A percentile compares a stretch with the other conserved stretches of the same genome.
Evolutionary conservation across 495 filamentous ascomycete species (phyloP).

Genomic region (Hyaloscypha finlandica): DNA sequence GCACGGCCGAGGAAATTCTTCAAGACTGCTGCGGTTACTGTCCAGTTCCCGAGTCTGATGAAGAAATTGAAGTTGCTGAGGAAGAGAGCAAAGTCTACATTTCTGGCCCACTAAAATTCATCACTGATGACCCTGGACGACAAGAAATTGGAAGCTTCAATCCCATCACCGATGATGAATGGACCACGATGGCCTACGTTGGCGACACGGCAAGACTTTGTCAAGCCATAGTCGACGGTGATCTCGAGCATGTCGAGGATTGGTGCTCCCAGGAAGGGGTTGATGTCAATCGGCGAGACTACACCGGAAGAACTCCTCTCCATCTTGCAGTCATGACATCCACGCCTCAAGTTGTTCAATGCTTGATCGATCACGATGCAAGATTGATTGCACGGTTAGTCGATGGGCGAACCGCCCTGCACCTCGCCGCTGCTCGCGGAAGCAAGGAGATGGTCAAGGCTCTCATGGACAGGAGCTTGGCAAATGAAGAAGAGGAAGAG

Average conservation of each 20-base stretch:
- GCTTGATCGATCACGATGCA: conserved; percentile 70
- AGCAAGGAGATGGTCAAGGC: conserved; percentile 66
- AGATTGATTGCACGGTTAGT: conserved; percentile 69
- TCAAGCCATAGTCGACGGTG: conserved; percentile 71
- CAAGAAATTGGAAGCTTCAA: conserved; percentile 75
- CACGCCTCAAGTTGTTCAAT: conserved; percentile 67
- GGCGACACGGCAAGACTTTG: conserved; percentile 71
- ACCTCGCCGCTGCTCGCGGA: conserved; percentile 72
- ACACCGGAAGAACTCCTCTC: conserved; percentile 78
- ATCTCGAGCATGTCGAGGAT: conserved; percentile 64
- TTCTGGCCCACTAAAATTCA: conserved; percentile 67
- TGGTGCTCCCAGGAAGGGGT: conserved; percentile 63
- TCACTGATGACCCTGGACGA: conserved; percentile 77
- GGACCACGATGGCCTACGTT: conserved; percentile 79
- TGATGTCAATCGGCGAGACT: conserved; percentile 53
- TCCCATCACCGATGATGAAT: conserved; percentile 77
- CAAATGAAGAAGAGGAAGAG: conserved; percentile 68
- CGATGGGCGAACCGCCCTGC: conserved; percentile 77
- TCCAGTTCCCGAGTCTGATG: conserved; percentile 63
- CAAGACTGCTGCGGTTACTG: conserved; percentile 80
- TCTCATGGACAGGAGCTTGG: conserved; percentile 66
- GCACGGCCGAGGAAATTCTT: conserved; percentile 65
- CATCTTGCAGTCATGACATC: conserved; percentile 72
- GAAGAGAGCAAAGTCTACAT: conserved; percentile 74
- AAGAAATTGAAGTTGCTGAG: conserved; percentile 67